These are phyloP conservation scores for Parsonsia alboflavescens DNA, from an alignment of 257 asterid species.

Conservation along the genomic window DNA sequence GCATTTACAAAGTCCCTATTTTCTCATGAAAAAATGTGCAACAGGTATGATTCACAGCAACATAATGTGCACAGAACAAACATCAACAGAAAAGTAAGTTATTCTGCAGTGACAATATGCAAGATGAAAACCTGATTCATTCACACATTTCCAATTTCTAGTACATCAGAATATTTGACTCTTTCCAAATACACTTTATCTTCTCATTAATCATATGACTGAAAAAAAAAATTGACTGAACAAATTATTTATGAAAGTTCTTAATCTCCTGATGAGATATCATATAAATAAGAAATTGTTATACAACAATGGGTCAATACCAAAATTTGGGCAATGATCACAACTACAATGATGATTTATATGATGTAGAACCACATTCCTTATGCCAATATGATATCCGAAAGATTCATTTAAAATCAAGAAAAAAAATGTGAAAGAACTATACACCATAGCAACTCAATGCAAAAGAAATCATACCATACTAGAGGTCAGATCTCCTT, in stretches of 20 bases:
- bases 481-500: constrained; percentile 74
- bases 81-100: background rate
- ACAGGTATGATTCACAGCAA: background rate
- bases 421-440: background rate
- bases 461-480: constrained; percentile 46
- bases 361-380: background rate
- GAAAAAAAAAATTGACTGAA: background rate
- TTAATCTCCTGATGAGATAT: background rate
- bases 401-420: background rate
- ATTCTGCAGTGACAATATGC: background rate
- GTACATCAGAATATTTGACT: background rate
- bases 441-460: background rate
- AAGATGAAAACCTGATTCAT: background rate
- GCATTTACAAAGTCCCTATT: background rate
- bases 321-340: background rate
- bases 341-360: background rate
- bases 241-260: background rate
- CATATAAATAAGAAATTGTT: background rate
- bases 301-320: background rate
- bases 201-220: background rate
- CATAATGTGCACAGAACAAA: no score
- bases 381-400: background rate
- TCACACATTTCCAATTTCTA: background rate
- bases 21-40: no score
- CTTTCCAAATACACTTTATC: background rate